A percentile compares a stretch with the other conserved stretches of the same genome.
phyloP scores from a whole-genome alignment of 495 filamentous ascomycete genomes.

The Rhypophila decipiens region DNA sequence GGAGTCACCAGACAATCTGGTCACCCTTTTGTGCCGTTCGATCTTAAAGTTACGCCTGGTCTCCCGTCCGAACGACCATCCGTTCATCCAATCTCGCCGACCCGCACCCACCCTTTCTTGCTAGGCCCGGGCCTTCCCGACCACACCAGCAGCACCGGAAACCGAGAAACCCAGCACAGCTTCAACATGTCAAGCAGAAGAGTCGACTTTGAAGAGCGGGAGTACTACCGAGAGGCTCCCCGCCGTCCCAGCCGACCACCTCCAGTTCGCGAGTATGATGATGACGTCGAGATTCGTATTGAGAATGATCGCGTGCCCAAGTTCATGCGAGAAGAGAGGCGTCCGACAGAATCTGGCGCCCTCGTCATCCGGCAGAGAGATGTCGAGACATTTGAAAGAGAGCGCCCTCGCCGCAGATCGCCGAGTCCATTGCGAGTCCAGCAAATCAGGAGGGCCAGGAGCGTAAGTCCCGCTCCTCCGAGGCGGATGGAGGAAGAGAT shows the following conservation, averaged over 20 bases:
- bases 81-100: too few species aligned
- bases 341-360: slow-evolving; percentile 29
- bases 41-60: neutral
- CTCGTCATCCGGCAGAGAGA: slow-evolving; percentile 41
- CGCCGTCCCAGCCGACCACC: slow-evolving; percentile 19
- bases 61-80: neutral
- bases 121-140: too few species aligned
- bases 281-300: slow-evolving; percentile 28
- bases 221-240: slow-evolving; percentile 30
- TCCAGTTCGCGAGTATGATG: slow-evolving; percentile 30
- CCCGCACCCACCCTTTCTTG: too few species aligned
- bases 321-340: slow-evolving; percentile 35
- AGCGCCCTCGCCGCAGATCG: slow-evolving; percentile 28
- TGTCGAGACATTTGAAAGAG: slow-evolving; percentile 36
- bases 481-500: slow-evolving; percentile 22
- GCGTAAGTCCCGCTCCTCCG: slow-evolving; percentile 23
- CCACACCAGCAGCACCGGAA: neutral
- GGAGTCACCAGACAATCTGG: neutral
- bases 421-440: slow-evolving; percentile 38
- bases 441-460: slow-evolving; percentile 23
- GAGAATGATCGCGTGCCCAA: slow-evolving; percentile 34
- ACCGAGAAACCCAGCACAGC: slow-evolving; percentile 1
- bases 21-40: neutral
- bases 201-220: slow-evolving; percentile 37
- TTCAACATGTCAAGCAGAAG: slow-evolving; percentile 22